A percentile compares a stretch with the other conserved stretches of the same genome.
These are phyloP conservation scores for Hydnomerulius pinastri DNA, from an alignment of 768 basidiomycete species.

Conservation along the genomic window DNA sequence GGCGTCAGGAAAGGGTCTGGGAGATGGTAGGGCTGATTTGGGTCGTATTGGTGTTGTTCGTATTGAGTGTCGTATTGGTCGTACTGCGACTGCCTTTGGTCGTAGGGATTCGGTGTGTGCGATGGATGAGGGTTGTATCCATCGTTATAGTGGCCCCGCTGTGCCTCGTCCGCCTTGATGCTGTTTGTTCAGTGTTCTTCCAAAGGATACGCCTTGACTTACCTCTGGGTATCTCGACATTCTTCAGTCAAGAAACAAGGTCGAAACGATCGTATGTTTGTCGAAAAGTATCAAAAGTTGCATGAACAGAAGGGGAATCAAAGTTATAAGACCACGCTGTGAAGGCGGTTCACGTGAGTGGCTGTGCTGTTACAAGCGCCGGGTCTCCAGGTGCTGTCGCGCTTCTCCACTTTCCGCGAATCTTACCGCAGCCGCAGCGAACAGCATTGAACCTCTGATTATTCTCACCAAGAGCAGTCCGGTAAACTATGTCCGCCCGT, in stretches of 20 bases:
- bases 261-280: background rate
- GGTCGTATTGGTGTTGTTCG: conserved; percentile 35
- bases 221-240: conserved; percentile 48
- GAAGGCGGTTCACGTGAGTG: background rate
- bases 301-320: background rate
- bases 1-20: conserved; percentile 42
- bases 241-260: background rate
- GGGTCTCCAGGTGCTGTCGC: too few species aligned
- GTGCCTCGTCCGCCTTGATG: conserved; percentile 64
- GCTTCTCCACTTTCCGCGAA: too few species aligned
- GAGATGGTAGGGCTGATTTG: conserved; percentile 36
- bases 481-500: too few species aligned
- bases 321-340: background rate
- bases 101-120: conserved; percentile 40
- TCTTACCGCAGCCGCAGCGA: too few species aligned
- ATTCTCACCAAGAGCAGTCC: too few species aligned
- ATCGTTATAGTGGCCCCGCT: conserved; percentile 65
- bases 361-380: background rate
- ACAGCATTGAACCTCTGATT: too few species aligned
- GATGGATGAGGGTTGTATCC: conserved; percentile 56
- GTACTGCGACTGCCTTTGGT: conserved; percentile 37
- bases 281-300: background rate
- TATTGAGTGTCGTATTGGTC: conserved; percentile 33
- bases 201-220: conserved; percentile 12
- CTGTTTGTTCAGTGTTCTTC: conserved; percentile 2